These are phyloP conservation scores for Phytophthora pistaciae DNA, from an alignment of 352 stramenopile species.

Conservation along the genomic window DNA sequence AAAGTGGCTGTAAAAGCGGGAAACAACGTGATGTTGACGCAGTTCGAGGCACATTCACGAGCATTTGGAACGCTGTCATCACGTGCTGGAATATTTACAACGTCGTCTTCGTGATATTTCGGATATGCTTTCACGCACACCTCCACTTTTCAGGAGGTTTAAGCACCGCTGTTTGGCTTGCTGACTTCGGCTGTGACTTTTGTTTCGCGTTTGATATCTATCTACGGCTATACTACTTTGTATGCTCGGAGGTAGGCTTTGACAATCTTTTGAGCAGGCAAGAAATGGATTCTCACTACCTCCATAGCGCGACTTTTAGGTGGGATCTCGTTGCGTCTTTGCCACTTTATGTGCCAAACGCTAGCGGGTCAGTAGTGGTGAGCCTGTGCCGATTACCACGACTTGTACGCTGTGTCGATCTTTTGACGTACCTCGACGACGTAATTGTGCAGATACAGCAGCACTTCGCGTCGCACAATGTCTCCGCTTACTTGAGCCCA, in stretches of 20 bases:
- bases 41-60: slow-evolving; percentile 31
- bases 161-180: slow-evolving; percentile 40
- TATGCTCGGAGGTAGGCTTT: slow-evolving; percentile 50
- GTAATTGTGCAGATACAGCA: slow-evolving; percentile 79
- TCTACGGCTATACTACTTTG: slow-evolving; percentile 78
- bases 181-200: slow-evolving; percentile 64
- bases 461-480: slow-evolving; percentile 65
- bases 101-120: slow-evolving; percentile 71
- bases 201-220: slow-evolving; percentile 77
- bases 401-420: slow-evolving; percentile 60
- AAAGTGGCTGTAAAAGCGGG: not conserved
- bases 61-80: slow-evolving; percentile 38
- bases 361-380: slow-evolving; percentile 32
- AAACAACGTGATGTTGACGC: slow-evolving; percentile 29
- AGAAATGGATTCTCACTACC: slow-evolving; percentile 45
- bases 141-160: slow-evolving; percentile 38
- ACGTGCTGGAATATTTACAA: slow-evolving; percentile 85
- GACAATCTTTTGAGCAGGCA: slow-evolving; percentile 55
- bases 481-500: slow-evolving; percentile 76
- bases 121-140: slow-evolving; percentile 70
- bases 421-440: slow-evolving; percentile 68
- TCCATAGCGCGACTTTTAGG: slow-evolving; percentile 55
- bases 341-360: slow-evolving; percentile 50
- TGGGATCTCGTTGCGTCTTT: slow-evolving; percentile 64
- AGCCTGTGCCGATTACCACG: slow-evolving; percentile 63